A percentile compares a stretch with the other conserved stretches of the same genome.
Conservation (phyloP, 139 green algal genomes). For the Marvania coccoides region DNA sequence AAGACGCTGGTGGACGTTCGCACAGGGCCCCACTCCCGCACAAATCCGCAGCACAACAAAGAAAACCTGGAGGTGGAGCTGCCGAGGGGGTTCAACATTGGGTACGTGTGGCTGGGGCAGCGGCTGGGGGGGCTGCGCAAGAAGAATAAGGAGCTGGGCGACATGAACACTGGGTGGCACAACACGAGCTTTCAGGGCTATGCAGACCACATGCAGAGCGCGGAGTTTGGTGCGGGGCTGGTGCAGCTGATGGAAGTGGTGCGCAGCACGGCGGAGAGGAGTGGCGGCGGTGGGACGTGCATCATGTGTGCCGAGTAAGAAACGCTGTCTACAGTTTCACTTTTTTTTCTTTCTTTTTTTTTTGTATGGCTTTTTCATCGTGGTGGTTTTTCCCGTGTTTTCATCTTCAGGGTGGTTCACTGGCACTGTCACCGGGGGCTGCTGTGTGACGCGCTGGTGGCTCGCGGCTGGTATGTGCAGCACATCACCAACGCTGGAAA, state of each 20-base stretch:
- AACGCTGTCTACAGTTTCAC: too few relatives aligned
- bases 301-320: background rate
- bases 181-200: constrained; percentile 19
- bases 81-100: background rate
- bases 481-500: constrained; percentile 11
- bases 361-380: too few relatives aligned
- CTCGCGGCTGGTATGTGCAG: background rate
- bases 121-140: constrained; percentile 20
- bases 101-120: constrained; percentile 26
- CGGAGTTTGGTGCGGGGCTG: background rate
- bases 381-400: too few relatives aligned
- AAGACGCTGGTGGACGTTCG: constrained; percentile 21
- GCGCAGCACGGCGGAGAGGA: too few relatives aligned
- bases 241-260: background rate
- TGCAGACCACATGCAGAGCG: constrained; percentile 21
- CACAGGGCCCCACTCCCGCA: constrained; percentile 1
- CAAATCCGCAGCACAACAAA: constrained; percentile 31
- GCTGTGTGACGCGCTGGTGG: constrained; percentile 7
- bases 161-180: constrained; percentile 22
- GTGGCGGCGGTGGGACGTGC: background rate
- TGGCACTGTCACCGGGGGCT: constrained; percentile 13
- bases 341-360: too few relatives aligned
- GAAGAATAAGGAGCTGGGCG: background rate
- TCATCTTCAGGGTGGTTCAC: too few relatives aligned
- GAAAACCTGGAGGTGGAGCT: constrained; percentile 9